Base-by-base conservation (phyloP, 1,139 yeast species). In the Barnettozyma hawaiiensis region DNA sequence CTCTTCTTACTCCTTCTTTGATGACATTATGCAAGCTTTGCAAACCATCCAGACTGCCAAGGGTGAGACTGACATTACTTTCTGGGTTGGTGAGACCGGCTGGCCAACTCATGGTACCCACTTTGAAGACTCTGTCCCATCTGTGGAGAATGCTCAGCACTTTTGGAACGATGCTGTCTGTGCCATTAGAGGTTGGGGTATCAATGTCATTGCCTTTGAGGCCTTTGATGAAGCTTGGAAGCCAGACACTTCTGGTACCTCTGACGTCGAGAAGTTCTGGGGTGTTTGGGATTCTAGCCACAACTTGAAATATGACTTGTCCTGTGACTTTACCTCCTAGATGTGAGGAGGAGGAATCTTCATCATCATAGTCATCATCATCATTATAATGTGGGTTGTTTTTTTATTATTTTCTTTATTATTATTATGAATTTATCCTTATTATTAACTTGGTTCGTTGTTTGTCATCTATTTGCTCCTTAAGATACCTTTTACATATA, bases 61-160 rank as follows among this genome's bases (percentile, higher is more conserved):
- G 74, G 96, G 95, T 49, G 69, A 83, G 46, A 82, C 90, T 48
- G 89, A 86, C 65, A 75, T 89, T 57, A 74, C 77, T 47, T 87
- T 90, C 73, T 89, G 92, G 89, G 92, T 90, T 59, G 97, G 97
- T 63, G 97, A 92, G 74, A 92, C 97, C 53, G 98, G 97, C 57
- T 90, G 97, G 96, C 96, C 97, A 62, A 78, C 96, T 36, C 80
- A 73, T 11, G 98, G 98, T 65, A 79, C 87, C 51, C 67, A 71
- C 63, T 89, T 68, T 58, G 85, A 79, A 61, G 43, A 59, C 51
- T 66, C 92, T 44, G 61, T 66, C 38, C 96, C 97, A 57, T 65
- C 81, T 57, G 73, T 78, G 46, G 72, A 64, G 39, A 87, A 86
- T 60, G 97, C 97, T 48, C 71, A 73, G 61, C 64, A 66, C 57